Conservation (phyloP, 768 basidiomycete genomes). For the Serendipita indica region DNA sequence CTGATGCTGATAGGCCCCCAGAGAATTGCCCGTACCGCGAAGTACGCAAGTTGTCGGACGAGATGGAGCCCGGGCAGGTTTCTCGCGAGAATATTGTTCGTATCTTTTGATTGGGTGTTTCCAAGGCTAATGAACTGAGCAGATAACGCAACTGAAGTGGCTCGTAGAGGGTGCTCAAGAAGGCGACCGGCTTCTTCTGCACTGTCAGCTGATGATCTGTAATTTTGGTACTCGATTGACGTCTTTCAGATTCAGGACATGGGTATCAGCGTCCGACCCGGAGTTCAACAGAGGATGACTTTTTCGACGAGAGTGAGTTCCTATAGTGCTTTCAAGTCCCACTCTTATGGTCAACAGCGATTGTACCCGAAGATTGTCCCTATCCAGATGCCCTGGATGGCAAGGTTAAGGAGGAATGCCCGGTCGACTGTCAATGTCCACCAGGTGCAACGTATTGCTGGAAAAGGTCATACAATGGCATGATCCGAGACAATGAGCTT, state of each 20-base stretch:
- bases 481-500: neutral
- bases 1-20: neutral
- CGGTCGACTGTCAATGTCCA: neutral
- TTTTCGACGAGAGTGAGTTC: neutral
- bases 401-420: no score
- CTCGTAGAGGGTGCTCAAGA: neutral
- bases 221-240: neutral
- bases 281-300: neutral
- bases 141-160: neutral
- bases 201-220: neutral
- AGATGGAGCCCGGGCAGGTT: neutral
- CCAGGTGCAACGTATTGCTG: neutral
- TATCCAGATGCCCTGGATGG: neutral
- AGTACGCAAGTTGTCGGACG: neutral
- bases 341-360: neutral
- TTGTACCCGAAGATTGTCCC: neutral
- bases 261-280: neutral
- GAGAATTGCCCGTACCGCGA: neutral
- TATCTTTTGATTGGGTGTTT: neutral
- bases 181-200: neutral
- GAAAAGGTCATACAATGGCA: neutral
- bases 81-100: neutral
- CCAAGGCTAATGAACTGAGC: neutral
- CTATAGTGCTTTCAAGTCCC: neutral
- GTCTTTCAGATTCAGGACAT: conserved; percentile 2